Conservation (phyloP, 352 stramenopile species). For the Globisporangium camurandrum region DNA sequence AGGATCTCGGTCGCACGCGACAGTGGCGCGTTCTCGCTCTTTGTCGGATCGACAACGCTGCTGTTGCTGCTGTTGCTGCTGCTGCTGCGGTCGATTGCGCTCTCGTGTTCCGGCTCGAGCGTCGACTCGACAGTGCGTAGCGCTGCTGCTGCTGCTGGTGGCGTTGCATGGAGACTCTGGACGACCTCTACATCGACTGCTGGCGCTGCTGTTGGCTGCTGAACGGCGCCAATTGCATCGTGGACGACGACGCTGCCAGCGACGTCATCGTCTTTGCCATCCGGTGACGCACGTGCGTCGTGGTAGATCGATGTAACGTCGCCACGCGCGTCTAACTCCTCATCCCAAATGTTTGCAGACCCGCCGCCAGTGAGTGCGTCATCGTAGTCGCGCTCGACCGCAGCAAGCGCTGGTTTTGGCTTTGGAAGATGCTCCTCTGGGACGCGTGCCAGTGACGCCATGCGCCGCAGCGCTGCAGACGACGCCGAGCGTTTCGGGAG, state of each 20-base stretch:
- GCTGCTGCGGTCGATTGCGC: slow-evolving; percentile 15
- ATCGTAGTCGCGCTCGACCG: too few relatives aligned
- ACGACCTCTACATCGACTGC: background rate
- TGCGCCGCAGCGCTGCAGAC: too few relatives aligned
- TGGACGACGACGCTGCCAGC: background rate
- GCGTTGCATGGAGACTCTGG: background rate
- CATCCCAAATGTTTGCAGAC: too few relatives aligned
- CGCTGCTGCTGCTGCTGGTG: too few relatives aligned
- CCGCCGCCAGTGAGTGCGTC: too few relatives aligned
- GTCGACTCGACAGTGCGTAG: slow-evolving; percentile 3
- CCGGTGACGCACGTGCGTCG: background rate
- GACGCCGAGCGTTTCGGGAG: too few relatives aligned
- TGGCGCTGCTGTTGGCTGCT: too few relatives aligned
- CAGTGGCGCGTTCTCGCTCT: slow-evolving; percentile 3
- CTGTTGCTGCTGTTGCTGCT: background rate
- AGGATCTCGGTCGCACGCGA: slow-evolving; percentile 9
- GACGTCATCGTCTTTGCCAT: background rate
- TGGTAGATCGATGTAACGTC: slow-evolving; percentile 4
- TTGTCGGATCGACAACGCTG: background rate
- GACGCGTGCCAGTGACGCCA: too few relatives aligned
- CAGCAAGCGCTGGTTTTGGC: too few relatives aligned
- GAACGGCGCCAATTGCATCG: background rate
- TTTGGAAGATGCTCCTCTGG: too few relatives aligned
- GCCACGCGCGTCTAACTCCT: too few relatives aligned
- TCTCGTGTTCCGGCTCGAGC: slow-evolving; percentile 38